Percentiles rank a stretch among this genome's conserved stretches.
phyloP scores from a whole-genome alignment of 805 yeast genomes.

The Ogataea saltuana region DNA sequence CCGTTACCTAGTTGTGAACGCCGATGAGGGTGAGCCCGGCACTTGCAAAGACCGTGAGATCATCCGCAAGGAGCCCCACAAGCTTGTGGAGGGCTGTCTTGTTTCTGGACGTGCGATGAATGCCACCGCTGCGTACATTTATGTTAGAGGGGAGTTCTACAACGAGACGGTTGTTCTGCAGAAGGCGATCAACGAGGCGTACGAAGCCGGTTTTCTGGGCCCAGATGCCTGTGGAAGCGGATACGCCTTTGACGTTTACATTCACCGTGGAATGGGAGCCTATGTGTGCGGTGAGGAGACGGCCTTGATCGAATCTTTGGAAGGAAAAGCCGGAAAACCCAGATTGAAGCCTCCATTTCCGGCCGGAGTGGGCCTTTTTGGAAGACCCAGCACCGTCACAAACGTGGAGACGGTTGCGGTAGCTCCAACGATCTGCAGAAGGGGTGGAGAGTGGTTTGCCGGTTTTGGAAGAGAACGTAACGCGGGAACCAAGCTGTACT shows the following conservation, averaged over 20 bases:
- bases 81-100: slow-evolving; percentile 88
- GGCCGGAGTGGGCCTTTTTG: slow-evolving; percentile 89
- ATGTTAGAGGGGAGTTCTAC: slow-evolving; percentile 88
- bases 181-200: slow-evolving; percentile 84
- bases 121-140: slow-evolving; percentile 89
- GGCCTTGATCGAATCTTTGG: slow-evolving; percentile 82
- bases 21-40: slow-evolving; percentile 95
- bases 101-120: slow-evolving; percentile 91
- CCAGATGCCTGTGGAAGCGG: slow-evolving; percentile 88
- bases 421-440: slow-evolving; percentile 83
- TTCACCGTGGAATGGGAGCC: slow-evolving; percentile 94
- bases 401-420: slow-evolving; percentile 91
- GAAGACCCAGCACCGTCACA: slow-evolving; percentile 89
- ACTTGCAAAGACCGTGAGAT: slow-evolving; percentile 92
- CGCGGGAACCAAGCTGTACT: slow-evolving; percentile 78
- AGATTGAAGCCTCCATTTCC: slow-evolving; percentile 95
- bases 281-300: slow-evolving; percentile 93
- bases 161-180: slow-evolving; percentile 76
- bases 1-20: slow-evolving; percentile 83
- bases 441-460: slow-evolving; percentile 89
- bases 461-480: slow-evolving; percentile 84
- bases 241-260: slow-evolving; percentile 76
- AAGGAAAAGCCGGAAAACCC: slow-evolving; percentile 93
- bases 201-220: slow-evolving; percentile 76
- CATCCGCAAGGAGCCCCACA: slow-evolving; percentile 88